Base-by-base conservation (phyloP, 2,329 filamentous ascomycete species). In the Exophiala dermatitidis region DNA sequence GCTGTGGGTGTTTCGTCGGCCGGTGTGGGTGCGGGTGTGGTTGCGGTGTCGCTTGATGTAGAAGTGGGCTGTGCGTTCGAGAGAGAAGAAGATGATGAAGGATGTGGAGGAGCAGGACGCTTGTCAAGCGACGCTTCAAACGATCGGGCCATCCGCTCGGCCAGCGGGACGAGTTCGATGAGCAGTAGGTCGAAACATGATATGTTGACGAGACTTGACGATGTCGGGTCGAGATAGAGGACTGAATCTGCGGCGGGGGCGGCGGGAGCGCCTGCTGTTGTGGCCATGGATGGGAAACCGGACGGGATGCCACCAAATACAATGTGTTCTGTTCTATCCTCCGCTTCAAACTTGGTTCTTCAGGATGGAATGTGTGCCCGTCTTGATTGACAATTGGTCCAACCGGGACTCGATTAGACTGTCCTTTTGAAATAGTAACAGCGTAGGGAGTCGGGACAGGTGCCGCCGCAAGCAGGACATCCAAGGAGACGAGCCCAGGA, bases 131-230 rank as follows among this genome's bases (percentile, higher is more conserved):
- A 62, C 8, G 61, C 61, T 52, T 63, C 61, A 52, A 59, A 63
- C 26, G 56, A 47, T 26, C 84, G 81, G 26, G 88, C 84, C 58
- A 97, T 79, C 60, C 93, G 84, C 71, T 94, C 89, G 3, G 91
- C 88, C 76, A 97, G 85, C 37, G 93, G 93, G 10, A 98, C 93
- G 51, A 98, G 82, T 74, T 98, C 93, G 68, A 97, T 97, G 63
- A 98, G 81, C 52, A 98, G 81, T 63, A 98, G 86, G 71, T 98
- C 93, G 64, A 98, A 83, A 68, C 87, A 90, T 45, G 91, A 93
- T 53, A 85, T 82, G 73, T 81, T 85, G 64, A 96, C 78, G 72
- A 90, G 87, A 56, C 83, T 82, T 10, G 48, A 43, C 4, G 48
- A 43, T 32, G 44, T 34, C 9, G 51, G 29, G 45, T 57, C 55